Evolutionary conservation across 257 asterid genomes (phyloP).

Genomic region (Avicennia marina): DNA sequence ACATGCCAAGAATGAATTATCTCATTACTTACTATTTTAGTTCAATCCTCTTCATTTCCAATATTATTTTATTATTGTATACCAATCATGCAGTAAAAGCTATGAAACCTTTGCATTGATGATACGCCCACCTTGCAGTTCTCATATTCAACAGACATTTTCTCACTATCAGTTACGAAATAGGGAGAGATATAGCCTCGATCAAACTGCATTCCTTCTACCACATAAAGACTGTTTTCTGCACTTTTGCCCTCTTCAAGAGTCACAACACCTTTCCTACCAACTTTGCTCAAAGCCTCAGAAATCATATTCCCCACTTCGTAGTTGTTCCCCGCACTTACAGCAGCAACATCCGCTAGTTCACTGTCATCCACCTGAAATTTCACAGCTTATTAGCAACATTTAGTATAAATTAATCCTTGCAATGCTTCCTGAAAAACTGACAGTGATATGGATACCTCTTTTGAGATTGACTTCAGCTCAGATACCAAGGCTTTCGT

Average conservation of each 20-base stretch:
- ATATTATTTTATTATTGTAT: too few species aligned
- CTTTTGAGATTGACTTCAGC: conserved; percentile 77
- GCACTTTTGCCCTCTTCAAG: conserved; percentile 98
- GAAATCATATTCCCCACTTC: conserved; percentile 96
- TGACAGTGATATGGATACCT: conserved; percentile 36
- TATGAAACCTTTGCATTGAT: not conserved
- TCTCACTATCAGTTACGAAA: conserved; percentile 89
- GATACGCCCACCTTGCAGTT: conserved; percentile 77
- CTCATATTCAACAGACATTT: conserved; percentile 87
- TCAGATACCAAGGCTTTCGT: conserved; percentile 92
- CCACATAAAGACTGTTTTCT: conserved; percentile 79
- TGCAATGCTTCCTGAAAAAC: not conserved
- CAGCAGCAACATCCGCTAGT: conserved; percentile 97
- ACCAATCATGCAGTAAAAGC: too few species aligned
- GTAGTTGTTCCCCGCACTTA: conserved; percentile 93
- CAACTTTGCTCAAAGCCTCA: conserved; percentile 95
- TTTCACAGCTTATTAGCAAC: not conserved
- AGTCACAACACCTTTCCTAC: conserved; percentile 94
- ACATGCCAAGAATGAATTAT: too few species aligned
- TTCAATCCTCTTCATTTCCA: too few species aligned
- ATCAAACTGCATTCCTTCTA: conserved; percentile 98
- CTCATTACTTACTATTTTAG: too few species aligned
- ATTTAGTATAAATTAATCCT: not conserved
- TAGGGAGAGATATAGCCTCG: conserved; percentile 95
- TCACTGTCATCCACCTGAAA: conserved; percentile 93